Evolutionary conservation across 768 basidiomycete species (phyloP).

Genomic region (Amanita pallidorosea): DNA sequence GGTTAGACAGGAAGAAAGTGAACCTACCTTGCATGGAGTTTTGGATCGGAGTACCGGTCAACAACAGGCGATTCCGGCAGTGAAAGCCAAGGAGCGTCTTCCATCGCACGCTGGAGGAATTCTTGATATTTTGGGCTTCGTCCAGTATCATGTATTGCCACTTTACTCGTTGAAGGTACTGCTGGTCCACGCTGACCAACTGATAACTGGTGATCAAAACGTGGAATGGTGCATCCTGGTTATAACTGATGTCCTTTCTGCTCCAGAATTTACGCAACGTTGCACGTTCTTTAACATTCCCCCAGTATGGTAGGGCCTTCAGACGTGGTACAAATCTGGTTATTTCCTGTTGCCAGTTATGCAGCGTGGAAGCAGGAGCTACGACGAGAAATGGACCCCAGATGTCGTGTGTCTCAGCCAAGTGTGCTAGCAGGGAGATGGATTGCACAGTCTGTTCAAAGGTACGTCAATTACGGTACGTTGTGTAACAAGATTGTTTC

Average conservation of each 20-base stretch:
- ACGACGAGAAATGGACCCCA: conserved; percentile 99
- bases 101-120: conserved; percentile 92
- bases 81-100: conserved; percentile 94
- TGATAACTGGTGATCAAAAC: conserved; percentile 97
- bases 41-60: conserved; percentile 98
- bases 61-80: conserved; percentile 86
- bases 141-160: conserved; percentile 99
- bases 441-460: conserved; percentile 82
- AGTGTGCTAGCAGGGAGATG: conserved; percentile 89
- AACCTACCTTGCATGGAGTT: conserved; percentile 95
- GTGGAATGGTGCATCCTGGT: conserved; percentile 93
- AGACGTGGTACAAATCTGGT: conserved; percentile 90
- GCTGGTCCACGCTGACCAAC: conserved; percentile 90
- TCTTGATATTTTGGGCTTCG: conserved; percentile 99
- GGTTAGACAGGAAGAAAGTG: neutral
- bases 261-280: conserved; percentile 97
- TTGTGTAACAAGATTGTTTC: conserved; percentile 7
- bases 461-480: neutral
- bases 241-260: conserved; percentile 92
- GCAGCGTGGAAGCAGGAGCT: conserved; percentile 92
- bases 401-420: conserved; percentile 94
- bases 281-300: conserved; percentile 90
- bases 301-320: conserved; percentile 98
- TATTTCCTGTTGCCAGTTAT: conserved; percentile 99
- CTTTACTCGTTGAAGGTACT: conserved; percentile 94